Evolutionary conservation across 805 yeast genomes (phyloP).

Genomic region (Wickerhamiella sorbophila): DNA sequence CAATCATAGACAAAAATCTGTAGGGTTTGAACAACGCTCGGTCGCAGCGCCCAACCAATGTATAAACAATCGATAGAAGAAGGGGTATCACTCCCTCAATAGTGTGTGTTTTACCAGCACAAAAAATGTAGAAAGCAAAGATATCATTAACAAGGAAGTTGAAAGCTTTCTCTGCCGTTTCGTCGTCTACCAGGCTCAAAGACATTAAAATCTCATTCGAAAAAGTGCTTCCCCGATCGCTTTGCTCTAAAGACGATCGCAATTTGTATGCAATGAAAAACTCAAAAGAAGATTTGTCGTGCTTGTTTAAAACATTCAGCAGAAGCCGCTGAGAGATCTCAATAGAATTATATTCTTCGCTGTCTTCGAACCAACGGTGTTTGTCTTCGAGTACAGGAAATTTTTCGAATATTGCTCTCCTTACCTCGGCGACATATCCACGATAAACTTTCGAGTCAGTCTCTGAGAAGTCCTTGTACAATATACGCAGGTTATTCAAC

Average conservation of each 20-base stretch:
- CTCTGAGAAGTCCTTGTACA: conserved; percentile 3
- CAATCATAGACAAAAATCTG: conserved; percentile 1
- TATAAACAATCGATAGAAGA: background rate
- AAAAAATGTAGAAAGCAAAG: conserved; percentile 6
- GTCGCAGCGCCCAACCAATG: conserved; percentile 3
- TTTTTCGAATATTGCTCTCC: background rate
- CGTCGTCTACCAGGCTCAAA: conserved; percentile 2
- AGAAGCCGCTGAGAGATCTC: conserved; percentile 5
- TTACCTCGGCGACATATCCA: background rate
- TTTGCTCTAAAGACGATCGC: conserved; percentile 5
- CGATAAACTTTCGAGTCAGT: background rate
- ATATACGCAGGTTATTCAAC: conserved; percentile 3
- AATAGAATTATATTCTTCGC: background rate
- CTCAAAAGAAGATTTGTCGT: background rate
- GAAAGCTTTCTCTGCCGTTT: conserved; percentile 3
- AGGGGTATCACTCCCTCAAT: conserved; percentile 4
- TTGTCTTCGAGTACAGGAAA: background rate
- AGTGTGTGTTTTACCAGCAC: background rate
- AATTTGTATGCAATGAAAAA: conserved; percentile 1
- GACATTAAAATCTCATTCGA: conserved; percentile 7
- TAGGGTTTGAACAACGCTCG: conserved; percentile 3
- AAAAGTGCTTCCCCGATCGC: conserved; percentile 5
- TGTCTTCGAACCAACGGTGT: conserved; percentile 4
- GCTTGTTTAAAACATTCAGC: background rate
- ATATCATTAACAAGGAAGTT: conserved; percentile 9